phyloP scores from a whole-genome alignment of 192 early-diverging fungal genomes.

The Gigaspora rosea region DNA sequence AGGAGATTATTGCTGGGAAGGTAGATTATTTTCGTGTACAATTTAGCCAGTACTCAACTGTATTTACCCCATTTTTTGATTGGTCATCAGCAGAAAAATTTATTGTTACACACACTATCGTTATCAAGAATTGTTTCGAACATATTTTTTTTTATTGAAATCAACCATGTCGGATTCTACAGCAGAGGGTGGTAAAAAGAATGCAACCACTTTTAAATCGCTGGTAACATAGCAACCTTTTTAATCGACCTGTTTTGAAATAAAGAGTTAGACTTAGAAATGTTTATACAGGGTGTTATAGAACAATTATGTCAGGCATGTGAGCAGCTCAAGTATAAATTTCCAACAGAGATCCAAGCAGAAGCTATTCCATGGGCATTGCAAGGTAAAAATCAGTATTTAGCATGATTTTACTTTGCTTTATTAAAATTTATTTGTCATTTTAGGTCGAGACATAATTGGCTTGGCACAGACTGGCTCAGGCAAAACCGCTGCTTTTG shows the following conservation, averaged over 20 bases:
- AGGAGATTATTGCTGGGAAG: no score
- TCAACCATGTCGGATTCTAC: no score
- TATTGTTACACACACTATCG: no score
- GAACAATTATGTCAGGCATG: conserved; percentile 87
- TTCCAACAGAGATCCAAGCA: conserved; percentile 89
- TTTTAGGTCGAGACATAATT: conserved; percentile 82
- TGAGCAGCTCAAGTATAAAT: conserved; percentile 83
- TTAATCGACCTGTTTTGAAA: background rate
- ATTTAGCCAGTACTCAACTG: no score
- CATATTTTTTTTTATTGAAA: no score
- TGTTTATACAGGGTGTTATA: conserved; percentile 69
- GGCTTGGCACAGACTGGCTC: conserved; percentile 98
- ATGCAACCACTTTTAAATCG: background rate
- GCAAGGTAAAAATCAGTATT: conserved; percentile 45
- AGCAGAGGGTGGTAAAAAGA: background rate
- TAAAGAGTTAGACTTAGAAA: background rate
- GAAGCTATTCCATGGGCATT: conserved; percentile 91
- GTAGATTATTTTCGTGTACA: no score
- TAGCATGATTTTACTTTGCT: background rate
- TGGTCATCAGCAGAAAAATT: no score
- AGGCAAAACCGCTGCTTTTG: conserved; percentile 87
- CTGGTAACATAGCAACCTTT: background rate
- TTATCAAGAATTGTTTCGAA: no score
- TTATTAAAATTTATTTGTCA: background rate
- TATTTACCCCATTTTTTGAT: no score